These are phyloP conservation scores for Agaricus blazei DNA, from an alignment of 768 basidiomycete species.

Conservation along the genomic window DNA sequence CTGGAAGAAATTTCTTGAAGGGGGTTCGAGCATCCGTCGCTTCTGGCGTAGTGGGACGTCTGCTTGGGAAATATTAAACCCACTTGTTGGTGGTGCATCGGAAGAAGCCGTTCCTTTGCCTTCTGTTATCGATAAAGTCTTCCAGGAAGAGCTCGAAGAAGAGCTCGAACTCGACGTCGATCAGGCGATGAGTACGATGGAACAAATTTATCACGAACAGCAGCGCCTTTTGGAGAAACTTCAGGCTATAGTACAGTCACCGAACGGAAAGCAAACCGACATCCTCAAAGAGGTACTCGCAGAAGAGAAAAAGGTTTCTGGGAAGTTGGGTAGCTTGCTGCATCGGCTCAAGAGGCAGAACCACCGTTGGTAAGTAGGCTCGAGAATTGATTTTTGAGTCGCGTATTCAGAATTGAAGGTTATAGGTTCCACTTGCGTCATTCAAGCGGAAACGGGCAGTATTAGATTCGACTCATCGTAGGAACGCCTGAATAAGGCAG, in stretches of 20 bases:
- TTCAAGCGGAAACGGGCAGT: not conserved
- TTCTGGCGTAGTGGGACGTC: not conserved
- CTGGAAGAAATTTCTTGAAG: constrained; percentile 8
- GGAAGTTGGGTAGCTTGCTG: constrained; percentile 1
- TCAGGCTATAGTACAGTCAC: not conserved
- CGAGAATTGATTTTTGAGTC: too few relatives aligned
- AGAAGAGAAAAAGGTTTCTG: constrained; percentile 7
- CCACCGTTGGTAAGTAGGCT: not conserved
- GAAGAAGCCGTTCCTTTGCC: constrained; percentile 1
- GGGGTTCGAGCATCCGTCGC: constrained; percentile 2
- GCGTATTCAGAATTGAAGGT: not conserved
- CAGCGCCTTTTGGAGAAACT: constrained; percentile 4
- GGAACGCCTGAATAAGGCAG: too few relatives aligned
- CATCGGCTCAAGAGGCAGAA: constrained; percentile 4
- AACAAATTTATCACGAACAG: constrained; percentile 6
- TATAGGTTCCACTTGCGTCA: not conserved
- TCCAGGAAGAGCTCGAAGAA: constrained; percentile 8
- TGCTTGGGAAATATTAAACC: constrained; percentile 7
- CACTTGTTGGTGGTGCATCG: not conserved
- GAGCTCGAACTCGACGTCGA: constrained; percentile 2
- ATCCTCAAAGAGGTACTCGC: not conserved
- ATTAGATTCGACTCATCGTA: not conserved
- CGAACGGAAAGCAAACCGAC: not conserved
- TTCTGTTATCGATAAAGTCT: not conserved
- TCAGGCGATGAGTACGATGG: constrained; percentile 5